A percentile compares a stretch with the other conserved stretches of the same genome.
Conservation (phyloP, 2,329 filamentous ascomycete species). For the Pyrenochaeta sp. region DNA sequence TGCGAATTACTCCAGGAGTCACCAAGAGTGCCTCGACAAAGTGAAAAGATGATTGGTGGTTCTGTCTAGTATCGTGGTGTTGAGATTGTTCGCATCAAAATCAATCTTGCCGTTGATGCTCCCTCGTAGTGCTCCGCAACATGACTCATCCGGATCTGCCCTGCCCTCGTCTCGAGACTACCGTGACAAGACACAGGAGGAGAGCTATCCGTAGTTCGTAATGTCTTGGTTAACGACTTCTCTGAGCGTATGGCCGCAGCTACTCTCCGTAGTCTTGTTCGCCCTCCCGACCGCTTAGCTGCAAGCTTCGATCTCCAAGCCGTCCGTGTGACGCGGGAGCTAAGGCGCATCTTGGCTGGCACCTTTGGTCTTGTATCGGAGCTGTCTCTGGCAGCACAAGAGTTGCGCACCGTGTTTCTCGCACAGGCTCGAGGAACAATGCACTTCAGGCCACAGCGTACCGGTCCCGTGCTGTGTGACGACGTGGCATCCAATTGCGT, state of each 20-base stretch:
- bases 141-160: no score
- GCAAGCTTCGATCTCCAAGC: constrained; percentile 10
- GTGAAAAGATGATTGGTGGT: no score
- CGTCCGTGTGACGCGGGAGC: constrained; percentile 26
- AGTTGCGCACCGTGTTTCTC: constrained; percentile 8
- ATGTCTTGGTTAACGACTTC: not conserved
- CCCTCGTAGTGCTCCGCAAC: no score
- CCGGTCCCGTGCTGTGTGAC: constrained; percentile 15
- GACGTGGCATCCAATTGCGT: constrained; percentile 25
- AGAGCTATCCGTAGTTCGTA: not conserved
- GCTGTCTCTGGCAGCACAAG: constrained; percentile 2
- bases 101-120: no score
- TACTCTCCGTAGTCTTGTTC: not conserved
- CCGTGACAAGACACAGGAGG: not conserved
- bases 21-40: no score
- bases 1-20: no score
- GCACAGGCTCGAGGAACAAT: constrained; percentile 4
- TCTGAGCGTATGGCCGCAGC: not conserved
- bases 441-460: constrained; percentile 9
- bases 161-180: no score
- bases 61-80: no score
- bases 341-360: constrained; percentile 24
- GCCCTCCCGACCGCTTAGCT: constrained; percentile 2
- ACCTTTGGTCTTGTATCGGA: constrained; percentile 8
- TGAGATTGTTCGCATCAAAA: no score